These are phyloP conservation scores for Capsaspora owczarzaki DNA, from an alignment of 78 protist genomes.

Conservation along the genomic window DNA sequence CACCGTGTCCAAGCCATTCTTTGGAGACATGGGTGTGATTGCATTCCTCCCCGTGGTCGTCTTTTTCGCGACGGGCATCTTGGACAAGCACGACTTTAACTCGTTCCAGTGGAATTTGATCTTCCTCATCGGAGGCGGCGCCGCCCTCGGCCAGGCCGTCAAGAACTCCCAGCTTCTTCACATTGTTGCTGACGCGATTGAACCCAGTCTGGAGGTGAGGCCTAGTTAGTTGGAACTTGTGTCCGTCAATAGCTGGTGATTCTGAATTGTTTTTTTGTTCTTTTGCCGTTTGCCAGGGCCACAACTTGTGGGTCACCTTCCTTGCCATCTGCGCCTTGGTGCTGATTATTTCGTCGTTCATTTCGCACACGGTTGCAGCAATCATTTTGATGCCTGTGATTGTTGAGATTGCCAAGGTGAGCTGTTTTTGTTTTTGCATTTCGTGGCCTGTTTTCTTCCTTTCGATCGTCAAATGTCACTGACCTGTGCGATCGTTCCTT, in stretches of 20 bases:
- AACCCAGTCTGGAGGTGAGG: neutral
- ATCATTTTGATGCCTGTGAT: slow-evolving; percentile 15
- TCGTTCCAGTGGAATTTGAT: slow-evolving; percentile 13
- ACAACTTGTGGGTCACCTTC: neutral
- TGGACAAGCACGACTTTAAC: slow-evolving; percentile 22
- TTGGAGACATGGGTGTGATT: slow-evolving; percentile 18
- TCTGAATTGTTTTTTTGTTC: neutral
- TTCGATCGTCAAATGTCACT: no score
- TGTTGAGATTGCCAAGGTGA: neutral
- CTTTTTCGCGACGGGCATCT: slow-evolving; percentile 5
- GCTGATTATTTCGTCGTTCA: neutral
- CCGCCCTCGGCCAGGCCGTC: slow-evolving; percentile 15
- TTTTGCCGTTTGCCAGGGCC: neutral
- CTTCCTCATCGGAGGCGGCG: slow-evolving; percentile 26
- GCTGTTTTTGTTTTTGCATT: neutral
- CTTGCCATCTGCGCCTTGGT: neutral
- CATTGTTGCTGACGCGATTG: neutral
- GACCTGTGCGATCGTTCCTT: no score
- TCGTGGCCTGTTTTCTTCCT: no score
- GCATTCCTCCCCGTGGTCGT: slow-evolving; percentile 4
- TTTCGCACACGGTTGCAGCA: slow-evolving; percentile 41
- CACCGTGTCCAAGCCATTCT: neutral
- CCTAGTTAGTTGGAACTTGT: no score
- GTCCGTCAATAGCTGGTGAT: no score
- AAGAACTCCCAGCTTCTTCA: neutral